These are phyloP conservation scores for Penicillium sp. DNA, from an alignment of 2,329 filamentous ascomycete genomes.

Conservation along the genomic window DNA sequence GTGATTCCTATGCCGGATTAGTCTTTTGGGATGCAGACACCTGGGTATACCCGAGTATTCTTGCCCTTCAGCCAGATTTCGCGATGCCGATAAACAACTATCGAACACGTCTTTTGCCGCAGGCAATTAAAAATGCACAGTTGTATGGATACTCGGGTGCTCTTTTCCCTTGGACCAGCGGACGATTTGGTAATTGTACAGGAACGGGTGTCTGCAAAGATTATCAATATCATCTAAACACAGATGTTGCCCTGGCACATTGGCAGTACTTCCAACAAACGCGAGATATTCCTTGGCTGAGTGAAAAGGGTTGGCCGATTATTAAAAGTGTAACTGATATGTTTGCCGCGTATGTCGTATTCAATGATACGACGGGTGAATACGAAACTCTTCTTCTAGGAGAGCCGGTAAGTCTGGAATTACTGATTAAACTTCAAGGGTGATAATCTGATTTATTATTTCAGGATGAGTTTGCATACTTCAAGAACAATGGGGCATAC, in stretches of 20 bases:
- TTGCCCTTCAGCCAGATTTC: conserved; percentile 53
- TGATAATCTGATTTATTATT: no score
- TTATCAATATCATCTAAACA: conserved; percentile 63
- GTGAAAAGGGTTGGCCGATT: conserved; percentile 51
- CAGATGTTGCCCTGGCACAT: conserved; percentile 57
- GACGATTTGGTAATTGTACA: conserved; percentile 60
- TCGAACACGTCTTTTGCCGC: conserved; percentile 46
- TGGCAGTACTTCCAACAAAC: conserved; percentile 54
- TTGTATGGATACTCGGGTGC: conserved; percentile 49
- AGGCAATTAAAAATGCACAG: conserved; percentile 54
- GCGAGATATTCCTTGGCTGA: conserved; percentile 50
- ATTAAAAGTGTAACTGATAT: conserved; percentile 56
- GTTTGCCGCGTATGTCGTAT: conserved; percentile 42
- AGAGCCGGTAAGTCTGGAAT: background rate
- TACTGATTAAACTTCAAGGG: no score
- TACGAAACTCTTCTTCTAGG: conserved; percentile 34
- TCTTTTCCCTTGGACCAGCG: conserved; percentile 60
- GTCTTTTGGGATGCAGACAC: conserved; percentile 58
- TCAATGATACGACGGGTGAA: conserved; percentile 48
- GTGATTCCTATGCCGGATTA: conserved; percentile 58
- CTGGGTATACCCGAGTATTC: conserved; percentile 59
- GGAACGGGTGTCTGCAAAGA: conserved; percentile 56
- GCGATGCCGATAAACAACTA: conserved; percentile 58
- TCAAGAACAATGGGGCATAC: conserved; percentile 58
- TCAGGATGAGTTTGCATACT: conserved; percentile 56